A percentile compares a stretch with the other conserved stretches of the same genome.
Evolutionary conservation across 805 yeast species (phyloP).

Genomic region (Teunomyces gatunensis): DNA sequence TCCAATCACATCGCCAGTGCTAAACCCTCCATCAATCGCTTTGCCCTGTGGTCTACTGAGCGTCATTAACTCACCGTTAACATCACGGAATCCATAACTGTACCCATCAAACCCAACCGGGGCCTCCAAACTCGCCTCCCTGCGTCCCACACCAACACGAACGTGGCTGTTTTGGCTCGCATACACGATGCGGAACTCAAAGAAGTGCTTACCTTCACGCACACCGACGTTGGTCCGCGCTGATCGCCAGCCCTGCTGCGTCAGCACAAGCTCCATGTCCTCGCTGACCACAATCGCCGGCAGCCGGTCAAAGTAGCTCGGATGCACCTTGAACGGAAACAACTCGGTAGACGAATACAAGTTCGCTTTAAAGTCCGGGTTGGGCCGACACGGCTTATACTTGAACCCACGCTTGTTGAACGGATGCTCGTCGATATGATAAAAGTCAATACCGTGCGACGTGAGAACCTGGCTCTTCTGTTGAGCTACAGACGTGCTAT

Average conservation of each 20-base stretch:
- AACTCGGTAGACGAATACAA: constrained; percentile 72
- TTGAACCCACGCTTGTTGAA: constrained; percentile 76
- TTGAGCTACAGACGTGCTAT: constrained; percentile 9
- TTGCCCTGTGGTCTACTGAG: constrained; percentile 61
- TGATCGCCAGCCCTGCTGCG: constrained; percentile 76
- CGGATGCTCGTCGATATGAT: constrained; percentile 72
- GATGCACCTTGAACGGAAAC: constrained; percentile 58
- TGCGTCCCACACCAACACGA: constrained; percentile 76
- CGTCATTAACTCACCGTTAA: constrained; percentile 71
- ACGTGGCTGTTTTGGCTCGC: constrained; percentile 55
- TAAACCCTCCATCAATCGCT: constrained; percentile 44
- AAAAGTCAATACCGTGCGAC: constrained; percentile 27
- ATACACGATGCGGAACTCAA: constrained; percentile 65
- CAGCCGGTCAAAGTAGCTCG: constrained; percentile 69
- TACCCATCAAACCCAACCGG: constrained; percentile 96
- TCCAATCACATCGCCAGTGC: constrained; percentile 81
- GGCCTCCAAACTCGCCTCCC: constrained; percentile 87
- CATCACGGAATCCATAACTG: constrained; percentile 87
- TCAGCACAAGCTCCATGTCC: constrained; percentile 44
- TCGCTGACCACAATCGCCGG: constrained; percentile 44
- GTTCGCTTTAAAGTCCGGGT: constrained; percentile 52
- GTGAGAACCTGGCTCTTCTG: constrained; percentile 10
- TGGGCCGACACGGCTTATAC: constrained; percentile 75
- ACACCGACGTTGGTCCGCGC: constrained; percentile 72
- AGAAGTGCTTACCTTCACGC: constrained; percentile 75